Base-by-base conservation (phyloP, 257 asterid species). In the Ligustrum vulgare region DNA sequence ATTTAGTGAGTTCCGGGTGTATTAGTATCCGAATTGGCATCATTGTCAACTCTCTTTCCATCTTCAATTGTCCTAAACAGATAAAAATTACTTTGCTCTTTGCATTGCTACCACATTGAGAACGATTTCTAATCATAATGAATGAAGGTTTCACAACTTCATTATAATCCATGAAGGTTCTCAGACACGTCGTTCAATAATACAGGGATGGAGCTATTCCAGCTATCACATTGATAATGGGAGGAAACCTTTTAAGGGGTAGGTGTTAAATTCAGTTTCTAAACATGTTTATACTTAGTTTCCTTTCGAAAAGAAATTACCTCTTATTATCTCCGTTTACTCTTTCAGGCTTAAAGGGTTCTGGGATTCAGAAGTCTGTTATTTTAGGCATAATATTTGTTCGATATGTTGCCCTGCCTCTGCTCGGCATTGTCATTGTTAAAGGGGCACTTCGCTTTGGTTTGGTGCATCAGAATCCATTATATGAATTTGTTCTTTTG, bases 201-300 rank as follows among this genome's bases (percentile, higher is more conserved):
- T 77, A 84, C 90, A 93, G 98, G 87, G 97, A 90, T 68, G 98
- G 97, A 72, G 90, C 98, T 71, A 91, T 93, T 79, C 97, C 98
- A 43, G 79, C 93, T 62, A 71, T 93, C 69, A 91, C 97, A 31
- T 80, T 93, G 81, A 79, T 93, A 80, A 77, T 91, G 91, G 98
- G 98, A 25, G 98, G 90, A 69, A 93, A 91, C 84, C 97, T 91
- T 71, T 80, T 93, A 69, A 88, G 76, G 78, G 96, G 93, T 89
- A 69, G 11, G 3, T 16, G 41, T 25, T 54, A 8, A 68, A 5
- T 73, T 60, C 72, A 36, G 54, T 6, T 68, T 37, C 69, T 32
- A 54, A 3, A 7, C 15, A 35, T 66, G 6, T 63, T 45, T 34
- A 28, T 69, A 65, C 47, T 81, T n/a, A 13, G 15, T 43, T 58